phyloP scores from a whole-genome alignment of 202 grass and related monocot species.

The Panicum virgatum region DNA sequence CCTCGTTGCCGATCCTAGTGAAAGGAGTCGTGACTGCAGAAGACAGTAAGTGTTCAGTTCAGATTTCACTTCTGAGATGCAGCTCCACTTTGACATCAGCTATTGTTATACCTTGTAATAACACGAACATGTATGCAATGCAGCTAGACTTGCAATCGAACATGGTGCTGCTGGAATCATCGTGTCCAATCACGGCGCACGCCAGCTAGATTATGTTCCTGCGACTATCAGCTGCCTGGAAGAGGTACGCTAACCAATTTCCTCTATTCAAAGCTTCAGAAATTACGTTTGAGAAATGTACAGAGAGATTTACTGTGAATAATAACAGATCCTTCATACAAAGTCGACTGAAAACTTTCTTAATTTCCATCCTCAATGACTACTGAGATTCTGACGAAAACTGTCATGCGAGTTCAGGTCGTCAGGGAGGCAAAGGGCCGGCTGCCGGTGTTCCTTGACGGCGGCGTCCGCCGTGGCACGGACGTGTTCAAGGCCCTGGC shows the following conservation, averaged over 20 bases:
- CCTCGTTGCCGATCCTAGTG: slow-evolving; percentile 81
- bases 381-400: slow-evolving; percentile 7
- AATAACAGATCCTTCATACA: background rate
- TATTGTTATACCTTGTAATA: background rate
- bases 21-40: slow-evolving; percentile 95
- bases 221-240: slow-evolving; percentile 93
- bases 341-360: background rate
- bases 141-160: slow-evolving; percentile 77
- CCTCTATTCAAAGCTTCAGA: background rate
- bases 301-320: background rate
- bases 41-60: slow-evolving; percentile 63
- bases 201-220: slow-evolving; percentile 88
- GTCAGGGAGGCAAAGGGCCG: slow-evolving; percentile 67
- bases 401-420: slow-evolving; percentile 45
- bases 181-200: slow-evolving; percentile 95
- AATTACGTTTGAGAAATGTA: background rate
- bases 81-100: background rate
- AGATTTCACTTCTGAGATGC: background rate
- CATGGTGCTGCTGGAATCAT: slow-evolving; percentile 73
- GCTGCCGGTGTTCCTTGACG: slow-evolving; percentile 91
- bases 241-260: slow-evolving; percentile 53
- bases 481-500: slow-evolving; percentile 98
- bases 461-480: slow-evolving; percentile 88
- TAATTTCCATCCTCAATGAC: background rate
- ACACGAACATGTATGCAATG: slow-evolving; percentile 25